Conservation (phyloP, 1,139 yeast species). For the Magnusiomyces suaveolens region DNA sequence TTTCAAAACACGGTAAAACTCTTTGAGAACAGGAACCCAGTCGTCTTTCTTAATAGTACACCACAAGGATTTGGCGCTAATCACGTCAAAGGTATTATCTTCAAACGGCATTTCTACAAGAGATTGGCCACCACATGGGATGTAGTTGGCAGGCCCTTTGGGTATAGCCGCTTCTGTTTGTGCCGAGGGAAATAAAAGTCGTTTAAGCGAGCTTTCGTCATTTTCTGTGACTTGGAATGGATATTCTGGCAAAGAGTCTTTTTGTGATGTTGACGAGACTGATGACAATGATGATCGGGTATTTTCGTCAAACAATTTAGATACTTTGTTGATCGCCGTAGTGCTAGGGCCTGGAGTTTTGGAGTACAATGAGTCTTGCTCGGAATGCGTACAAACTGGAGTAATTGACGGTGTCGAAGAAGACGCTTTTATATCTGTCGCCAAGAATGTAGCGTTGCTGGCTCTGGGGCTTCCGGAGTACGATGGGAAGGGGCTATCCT, state of each 20-base stretch:
- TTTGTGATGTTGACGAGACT: no score
- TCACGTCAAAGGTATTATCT: slow-evolving; percentile 30
- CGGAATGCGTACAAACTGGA: no score
- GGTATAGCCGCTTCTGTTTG: slow-evolving; percentile 3
- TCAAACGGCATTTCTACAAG: slow-evolving; percentile 30
- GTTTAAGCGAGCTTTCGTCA: neutral
- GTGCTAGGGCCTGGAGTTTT: no score
- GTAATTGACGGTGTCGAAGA: no score
- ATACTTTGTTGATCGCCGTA: no score
- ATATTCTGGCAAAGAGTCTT: neutral
- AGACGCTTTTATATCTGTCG: no score
- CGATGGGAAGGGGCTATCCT: neutral
- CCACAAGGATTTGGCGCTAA: slow-evolving; percentile 31
- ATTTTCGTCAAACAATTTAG: no score
- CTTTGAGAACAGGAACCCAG: slow-evolving; percentile 33
- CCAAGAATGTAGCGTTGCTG: no score
- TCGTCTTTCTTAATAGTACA: slow-evolving; percentile 25
- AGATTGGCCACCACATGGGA: slow-evolving; percentile 27
- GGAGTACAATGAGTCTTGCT: no score
- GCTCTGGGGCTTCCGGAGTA: neutral
- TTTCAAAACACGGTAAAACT: slow-evolving; percentile 33
- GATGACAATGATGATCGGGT: neutral
- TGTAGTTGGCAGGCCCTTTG: slow-evolving; percentile 28
- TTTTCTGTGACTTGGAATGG: neutral
- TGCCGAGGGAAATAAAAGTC: slow-evolving; percentile 5